phyloP scores from a whole-genome alignment of 768 basidiomycete species.

The Tulasnella sp. region DNA sequence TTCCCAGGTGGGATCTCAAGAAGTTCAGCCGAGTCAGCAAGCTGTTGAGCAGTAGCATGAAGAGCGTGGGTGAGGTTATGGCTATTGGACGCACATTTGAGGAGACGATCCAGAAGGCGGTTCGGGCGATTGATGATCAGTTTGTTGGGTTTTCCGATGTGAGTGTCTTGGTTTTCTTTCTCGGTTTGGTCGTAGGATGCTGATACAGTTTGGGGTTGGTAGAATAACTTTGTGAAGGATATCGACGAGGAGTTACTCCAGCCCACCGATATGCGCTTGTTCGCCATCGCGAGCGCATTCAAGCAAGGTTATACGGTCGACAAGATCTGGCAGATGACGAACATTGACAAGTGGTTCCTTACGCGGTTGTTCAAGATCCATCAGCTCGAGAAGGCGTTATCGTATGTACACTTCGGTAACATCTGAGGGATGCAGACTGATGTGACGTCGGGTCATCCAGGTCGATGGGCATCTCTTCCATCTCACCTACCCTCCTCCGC shows the following conservation, averaged over 20 bases:
- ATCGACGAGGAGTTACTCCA: slow-evolving; percentile 88
- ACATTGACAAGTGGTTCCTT: slow-evolving; percentile 98
- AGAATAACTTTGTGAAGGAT: slow-evolving; percentile 82
- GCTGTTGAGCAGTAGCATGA: slow-evolving; percentile 90
- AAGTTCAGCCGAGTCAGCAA: slow-evolving; percentile 94
- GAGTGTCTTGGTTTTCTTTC: slow-evolving; percentile 23
- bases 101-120: slow-evolving; percentile 97
- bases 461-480: slow-evolving; percentile 47
- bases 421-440: not conserved
- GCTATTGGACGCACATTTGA: slow-evolving; percentile 96
- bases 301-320: slow-evolving; percentile 87
- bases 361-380: slow-evolving; percentile 75
- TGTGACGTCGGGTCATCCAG: slow-evolving; percentile 28
- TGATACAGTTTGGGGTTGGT: not conserved
- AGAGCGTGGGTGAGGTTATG: slow-evolving; percentile 99
- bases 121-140: slow-evolving; percentile 89
- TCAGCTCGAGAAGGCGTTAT: slow-evolving; percentile 62
- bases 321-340: slow-evolving; percentile 95
- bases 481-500: slow-evolving; percentile 50
- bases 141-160: slow-evolving; percentile 88
- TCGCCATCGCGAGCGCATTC: slow-evolving; percentile 91
- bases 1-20: slow-evolving; percentile 97
- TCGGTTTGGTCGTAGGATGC: not conserved
- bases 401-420: slow-evolving; percentile 38
- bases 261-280: slow-evolving; percentile 94